Conservation (phyloP, 495 filamentous ascomycete species). For the Ramalina intermedia region DNA sequence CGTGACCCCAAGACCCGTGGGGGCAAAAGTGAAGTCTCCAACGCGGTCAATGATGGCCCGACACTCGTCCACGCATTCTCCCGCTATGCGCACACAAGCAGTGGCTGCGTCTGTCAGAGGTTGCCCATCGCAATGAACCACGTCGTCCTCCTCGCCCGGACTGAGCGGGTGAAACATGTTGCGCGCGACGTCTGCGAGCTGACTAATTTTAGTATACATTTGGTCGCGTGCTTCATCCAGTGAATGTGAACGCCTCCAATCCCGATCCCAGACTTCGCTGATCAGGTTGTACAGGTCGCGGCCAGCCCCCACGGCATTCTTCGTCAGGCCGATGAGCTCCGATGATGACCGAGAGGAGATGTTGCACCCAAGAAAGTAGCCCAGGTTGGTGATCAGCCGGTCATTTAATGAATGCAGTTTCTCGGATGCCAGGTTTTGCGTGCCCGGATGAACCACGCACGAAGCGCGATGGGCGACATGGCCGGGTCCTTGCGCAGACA, state of each 20-base stretch:
- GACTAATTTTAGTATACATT: conserved; percentile 67
- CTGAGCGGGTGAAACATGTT: conserved; percentile 55
- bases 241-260: conserved; percentile 44
- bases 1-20: conserved; percentile 32
- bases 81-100: conserved; percentile 75
- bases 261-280: conserved; percentile 71
- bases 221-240: conserved; percentile 56
- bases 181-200: conserved; percentile 64
- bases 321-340: conserved; percentile 59
- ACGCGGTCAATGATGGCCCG: conserved; percentile 76
- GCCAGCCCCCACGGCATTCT: conserved; percentile 71
- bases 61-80: conserved; percentile 78
- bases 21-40: conserved; percentile 83
- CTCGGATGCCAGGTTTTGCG: conserved; percentile 41
- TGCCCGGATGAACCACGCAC: conserved; percentile 31
- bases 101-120: conserved; percentile 70
- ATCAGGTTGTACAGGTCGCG: conserved; percentile 62
- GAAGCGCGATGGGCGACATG: conserved; percentile 40
- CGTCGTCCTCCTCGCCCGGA: conserved; percentile 52
- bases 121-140: conserved; percentile 68
- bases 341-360: conserved; percentile 77
- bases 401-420: conserved; percentile 69
- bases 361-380: conserved; percentile 83
- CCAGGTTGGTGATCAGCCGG: conserved; percentile 71
- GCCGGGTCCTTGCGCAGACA: conserved; percentile 32